phyloP scores from a whole-genome alignment of 1,284 basidiomycete genomes.

The Fomitopsis betulina region DNA sequence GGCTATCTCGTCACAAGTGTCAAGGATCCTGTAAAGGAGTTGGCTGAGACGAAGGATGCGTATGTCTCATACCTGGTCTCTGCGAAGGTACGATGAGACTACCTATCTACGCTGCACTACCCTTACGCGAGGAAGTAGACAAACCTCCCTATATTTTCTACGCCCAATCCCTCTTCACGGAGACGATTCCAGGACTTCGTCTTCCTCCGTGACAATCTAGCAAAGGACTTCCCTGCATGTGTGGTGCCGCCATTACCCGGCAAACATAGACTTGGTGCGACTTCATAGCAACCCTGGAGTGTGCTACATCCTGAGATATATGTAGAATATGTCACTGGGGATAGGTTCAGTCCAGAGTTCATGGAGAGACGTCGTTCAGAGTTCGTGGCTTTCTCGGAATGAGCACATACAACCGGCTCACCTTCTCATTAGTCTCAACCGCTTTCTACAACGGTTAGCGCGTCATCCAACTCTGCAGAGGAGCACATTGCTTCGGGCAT shows the following conservation, averaged over 20 bases:
- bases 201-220: slow-evolving; percentile 87
- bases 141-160: slow-evolving; percentile 76
- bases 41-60: slow-evolving; percentile 93
- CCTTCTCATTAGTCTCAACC: slow-evolving; percentile 65
- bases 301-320: not conserved
- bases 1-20: slow-evolving; percentile 85
- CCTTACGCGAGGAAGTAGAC: slow-evolving; percentile 47
- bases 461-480: slow-evolving; percentile 95
- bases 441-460: slow-evolving; percentile 87
- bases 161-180: slow-evolving; percentile 67
- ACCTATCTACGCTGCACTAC: not conserved
- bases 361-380: slow-evolving; percentile 89
- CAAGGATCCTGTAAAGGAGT: slow-evolving; percentile 91
- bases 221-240: slow-evolving; percentile 92
- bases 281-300: slow-evolving; percentile 24
- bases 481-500: slow-evolving; percentile 83
- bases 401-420: not conserved
- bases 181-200: slow-evolving; percentile 97
- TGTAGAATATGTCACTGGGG: slow-evolving; percentile 94
- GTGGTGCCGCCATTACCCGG: slow-evolving; percentile 95
- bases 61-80: slow-evolving; percentile 94
- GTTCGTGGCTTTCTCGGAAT: slow-evolving; percentile 41
- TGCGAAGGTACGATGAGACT: slow-evolving; percentile 59
- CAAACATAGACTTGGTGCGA: slow-evolving; percentile 87
- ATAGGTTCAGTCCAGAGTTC: slow-evolving; percentile 95